Evolutionary conservation across 169 alveolate species (phyloP).

Genomic region (Perkinsus marinus): DNA sequence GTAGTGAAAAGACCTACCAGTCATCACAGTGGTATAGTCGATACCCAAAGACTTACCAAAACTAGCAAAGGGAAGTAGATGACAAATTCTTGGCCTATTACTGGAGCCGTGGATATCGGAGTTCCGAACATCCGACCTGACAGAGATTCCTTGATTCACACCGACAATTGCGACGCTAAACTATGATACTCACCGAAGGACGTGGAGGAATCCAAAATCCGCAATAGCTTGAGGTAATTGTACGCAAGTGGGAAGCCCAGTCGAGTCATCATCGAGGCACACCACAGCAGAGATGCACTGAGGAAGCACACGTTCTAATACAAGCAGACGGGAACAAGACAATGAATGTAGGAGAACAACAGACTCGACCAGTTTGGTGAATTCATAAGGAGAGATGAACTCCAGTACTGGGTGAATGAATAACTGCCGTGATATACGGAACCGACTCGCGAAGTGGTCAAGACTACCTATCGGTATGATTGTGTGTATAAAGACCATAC

Average conservation of each 20-base stretch:
- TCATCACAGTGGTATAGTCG: neutral
- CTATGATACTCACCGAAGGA: neutral
- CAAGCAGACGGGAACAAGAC: neutral
- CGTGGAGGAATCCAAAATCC: neutral
- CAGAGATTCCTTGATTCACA: too few relatives aligned
- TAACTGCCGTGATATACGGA: too few relatives aligned
- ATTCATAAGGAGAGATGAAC: too few relatives aligned
- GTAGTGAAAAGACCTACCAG: neutral
- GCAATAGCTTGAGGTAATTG: constrained; percentile 20
- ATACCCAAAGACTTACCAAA: neutral
- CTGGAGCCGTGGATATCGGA: constrained; percentile 28
- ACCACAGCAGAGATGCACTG: constrained; percentile 11
- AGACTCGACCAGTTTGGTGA: too few relatives aligned
- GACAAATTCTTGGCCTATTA: constrained; percentile 29
- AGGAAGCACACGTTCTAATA: neutral
- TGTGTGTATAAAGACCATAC: constrained; percentile 26
- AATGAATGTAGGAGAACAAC: neutral
- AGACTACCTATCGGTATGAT: constrained; percentile 32
- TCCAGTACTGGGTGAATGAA: too few relatives aligned
- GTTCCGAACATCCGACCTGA: constrained; percentile 15
- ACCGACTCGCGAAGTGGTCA: too few relatives aligned
- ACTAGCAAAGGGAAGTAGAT: constrained; percentile 30
- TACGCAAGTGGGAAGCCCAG: constrained; percentile 33
- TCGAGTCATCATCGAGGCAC: constrained; percentile 31
- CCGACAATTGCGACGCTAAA: too few relatives aligned